phyloP scores from a whole-genome alignment of 441 rosid species.

The Pelargonium myrrhifolium region DNA sequence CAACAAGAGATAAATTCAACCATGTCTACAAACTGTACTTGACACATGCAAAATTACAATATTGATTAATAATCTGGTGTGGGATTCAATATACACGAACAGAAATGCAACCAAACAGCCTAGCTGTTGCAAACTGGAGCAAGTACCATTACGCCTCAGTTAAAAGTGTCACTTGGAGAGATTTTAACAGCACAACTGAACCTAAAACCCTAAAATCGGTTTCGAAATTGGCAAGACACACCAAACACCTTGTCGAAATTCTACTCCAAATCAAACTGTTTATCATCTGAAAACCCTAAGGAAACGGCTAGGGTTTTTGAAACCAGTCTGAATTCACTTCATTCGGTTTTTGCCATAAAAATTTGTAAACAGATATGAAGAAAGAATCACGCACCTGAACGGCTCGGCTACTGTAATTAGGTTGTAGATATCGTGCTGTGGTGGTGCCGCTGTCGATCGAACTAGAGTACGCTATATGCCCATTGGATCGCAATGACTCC shows the following conservation, averaged over 20 bases:
- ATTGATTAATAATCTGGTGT: neutral
- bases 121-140: neutral
- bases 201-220: conserved; percentile 16
- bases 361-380: neutral
- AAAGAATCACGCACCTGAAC: conserved; percentile 35
- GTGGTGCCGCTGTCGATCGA: conserved; percentile 18
- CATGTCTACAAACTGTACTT: neutral
- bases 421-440: conserved; percentile 28
- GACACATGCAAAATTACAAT: neutral
- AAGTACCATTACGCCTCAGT: neutral
- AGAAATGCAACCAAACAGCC: neutral
- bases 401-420: conserved; percentile 39
- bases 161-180: neutral
- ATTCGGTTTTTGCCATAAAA: neutral
- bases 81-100: neutral
- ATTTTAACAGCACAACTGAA: neutral
- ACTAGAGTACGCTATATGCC: conserved; percentile 22
- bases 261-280: neutral
- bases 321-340: neutral
- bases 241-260: neutral
- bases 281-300: neutral
- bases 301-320: neutral
- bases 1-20: neutral
- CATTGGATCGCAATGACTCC: conserved; percentile 32
- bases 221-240: neutral